Percentiles rank a stretch among this genome's conserved stretches.
Evolutionary conservation across 805 yeast species (phyloP).

Genomic region (Candida orba): DNA sequence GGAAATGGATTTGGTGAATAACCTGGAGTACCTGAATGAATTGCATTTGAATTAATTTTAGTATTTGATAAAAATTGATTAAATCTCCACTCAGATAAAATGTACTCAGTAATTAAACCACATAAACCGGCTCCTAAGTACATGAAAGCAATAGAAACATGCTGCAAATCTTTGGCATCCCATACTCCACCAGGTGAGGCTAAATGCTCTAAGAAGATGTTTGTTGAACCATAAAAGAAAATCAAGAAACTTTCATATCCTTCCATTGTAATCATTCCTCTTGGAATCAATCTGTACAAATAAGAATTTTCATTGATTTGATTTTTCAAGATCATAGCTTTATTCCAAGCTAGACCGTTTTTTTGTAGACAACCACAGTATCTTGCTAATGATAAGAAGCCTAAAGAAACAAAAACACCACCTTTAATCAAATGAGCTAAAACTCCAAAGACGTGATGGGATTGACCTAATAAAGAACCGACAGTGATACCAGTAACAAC

Average conservation of each 20-base stretch:
- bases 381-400: slow-evolving; percentile 75
- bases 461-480: slow-evolving; percentile 64
- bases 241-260: slow-evolving; percentile 73
- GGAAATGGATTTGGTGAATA: slow-evolving; percentile 94
- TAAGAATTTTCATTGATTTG: slow-evolving; percentile 22
- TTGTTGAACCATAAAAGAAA: slow-evolving; percentile 83
- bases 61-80: slow-evolving; percentile 30
- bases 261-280: slow-evolving; percentile 69
- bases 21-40: slow-evolving; percentile 52
- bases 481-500: slow-evolving; percentile 51
- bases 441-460: slow-evolving; percentile 61
- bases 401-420: slow-evolving; percentile 73
- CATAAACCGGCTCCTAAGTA: slow-evolving; percentile 88
- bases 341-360: slow-evolving; percentile 92
- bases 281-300: slow-evolving; percentile 27
- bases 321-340: slow-evolving; percentile 23
- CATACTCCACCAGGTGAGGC: slow-evolving; percentile 73
- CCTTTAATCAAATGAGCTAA: slow-evolving; percentile 97
- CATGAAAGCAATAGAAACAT: slow-evolving; percentile 85
- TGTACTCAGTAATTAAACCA: slow-evolving; percentile 76
- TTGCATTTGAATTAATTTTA: slow-evolving; percentile 21
- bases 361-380: slow-evolving; percentile 75
- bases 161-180: slow-evolving; percentile 88
- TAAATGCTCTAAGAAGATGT: slow-evolving; percentile 85
- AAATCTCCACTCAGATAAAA: slow-evolving; percentile 54